Evolutionary conservation across 202 grass and related monocot genomes (phyloP).

Genomic region (Brachypodium distachyon): DNA sequence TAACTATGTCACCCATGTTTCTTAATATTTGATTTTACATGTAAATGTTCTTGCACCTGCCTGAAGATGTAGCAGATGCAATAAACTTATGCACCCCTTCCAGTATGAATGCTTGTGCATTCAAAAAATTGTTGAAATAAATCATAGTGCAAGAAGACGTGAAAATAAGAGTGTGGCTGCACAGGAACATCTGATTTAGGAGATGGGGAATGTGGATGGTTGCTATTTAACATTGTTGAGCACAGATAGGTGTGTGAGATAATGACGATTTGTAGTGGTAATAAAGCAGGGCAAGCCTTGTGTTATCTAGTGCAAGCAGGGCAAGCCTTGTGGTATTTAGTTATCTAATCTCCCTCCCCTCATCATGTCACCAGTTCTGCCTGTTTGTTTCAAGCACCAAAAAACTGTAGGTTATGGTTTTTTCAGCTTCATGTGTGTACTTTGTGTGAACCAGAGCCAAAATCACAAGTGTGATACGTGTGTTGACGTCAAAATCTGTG

Average conservation of each 20-base stretch:
- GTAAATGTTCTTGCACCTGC: background rate
- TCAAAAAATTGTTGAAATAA: too few species aligned
- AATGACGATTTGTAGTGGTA: background rate
- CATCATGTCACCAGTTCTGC: background rate
- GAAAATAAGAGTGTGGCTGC: background rate
- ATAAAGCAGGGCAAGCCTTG: background rate
- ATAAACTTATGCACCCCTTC: background rate
- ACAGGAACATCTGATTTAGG: background rate
- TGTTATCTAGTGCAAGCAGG: background rate
- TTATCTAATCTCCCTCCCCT: background rate
- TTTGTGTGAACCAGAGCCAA: too few species aligned
- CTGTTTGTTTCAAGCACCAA: background rate
- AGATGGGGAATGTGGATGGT: background rate
- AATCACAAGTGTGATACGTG: background rate
- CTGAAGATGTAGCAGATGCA: background rate
- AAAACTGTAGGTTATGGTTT: background rate
- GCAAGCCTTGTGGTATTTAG: background rate
- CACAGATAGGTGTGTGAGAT: too few species aligned
- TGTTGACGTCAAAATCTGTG: too few species aligned
- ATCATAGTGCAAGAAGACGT: background rate
- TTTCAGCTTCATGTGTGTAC: background rate
- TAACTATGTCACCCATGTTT: background rate
- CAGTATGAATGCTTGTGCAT: too few species aligned
- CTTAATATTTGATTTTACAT: background rate
- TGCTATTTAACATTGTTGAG: background rate